A percentile compares a stretch with the other conserved stretches of the same genome.
These are phyloP conservation scores for Fusarium succisae DNA, from an alignment of 2,329 filamentous ascomycete genomes.

Conservation along the genomic window DNA sequence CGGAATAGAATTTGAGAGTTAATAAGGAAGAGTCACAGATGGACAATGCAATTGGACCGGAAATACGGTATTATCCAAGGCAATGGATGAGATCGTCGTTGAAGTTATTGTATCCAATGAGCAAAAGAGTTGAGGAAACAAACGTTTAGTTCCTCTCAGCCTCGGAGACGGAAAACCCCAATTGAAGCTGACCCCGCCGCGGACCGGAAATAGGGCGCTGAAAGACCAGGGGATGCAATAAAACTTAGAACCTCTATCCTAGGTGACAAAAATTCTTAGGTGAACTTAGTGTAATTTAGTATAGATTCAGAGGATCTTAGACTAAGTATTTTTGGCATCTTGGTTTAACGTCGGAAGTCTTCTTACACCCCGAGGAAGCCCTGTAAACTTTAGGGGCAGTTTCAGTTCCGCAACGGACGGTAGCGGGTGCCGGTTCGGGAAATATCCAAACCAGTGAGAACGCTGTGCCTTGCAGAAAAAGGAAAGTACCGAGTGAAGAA, in stretches of 20 bases:
- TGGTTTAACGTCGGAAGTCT: too few species aligned
- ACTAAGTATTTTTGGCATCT: too few species aligned
- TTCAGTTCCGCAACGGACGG: conserved; percentile 18
- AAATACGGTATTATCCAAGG: background rate
- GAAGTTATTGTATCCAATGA: conserved; percentile 30
- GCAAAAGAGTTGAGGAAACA: conserved; percentile 12
- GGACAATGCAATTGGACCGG: background rate
- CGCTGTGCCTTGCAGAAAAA: conserved; percentile 17
- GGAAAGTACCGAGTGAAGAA: conserved; percentile 7
- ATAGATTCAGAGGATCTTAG: too few species aligned
- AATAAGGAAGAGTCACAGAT: background rate
- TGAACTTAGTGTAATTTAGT: too few species aligned
- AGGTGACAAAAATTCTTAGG: too few species aligned
- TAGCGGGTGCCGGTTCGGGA: conserved; percentile 15
- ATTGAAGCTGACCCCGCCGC: background rate
- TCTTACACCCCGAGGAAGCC: background rate
- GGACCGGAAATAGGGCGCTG: conserved; percentile 2
- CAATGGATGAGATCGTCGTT: conserved; percentile 17
- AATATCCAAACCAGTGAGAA: conserved; percentile 6
- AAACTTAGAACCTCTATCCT: too few species aligned
- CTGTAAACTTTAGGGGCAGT: conserved; percentile 3
- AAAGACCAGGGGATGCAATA: background rate
- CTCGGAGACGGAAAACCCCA: conserved; percentile 34
- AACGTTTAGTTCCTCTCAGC: conserved; percentile 17
- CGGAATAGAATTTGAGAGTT: background rate